Evolutionary conservation across 306 rosid species (phyloP).

Genomic region (Pyrus bretschneideri): DNA sequence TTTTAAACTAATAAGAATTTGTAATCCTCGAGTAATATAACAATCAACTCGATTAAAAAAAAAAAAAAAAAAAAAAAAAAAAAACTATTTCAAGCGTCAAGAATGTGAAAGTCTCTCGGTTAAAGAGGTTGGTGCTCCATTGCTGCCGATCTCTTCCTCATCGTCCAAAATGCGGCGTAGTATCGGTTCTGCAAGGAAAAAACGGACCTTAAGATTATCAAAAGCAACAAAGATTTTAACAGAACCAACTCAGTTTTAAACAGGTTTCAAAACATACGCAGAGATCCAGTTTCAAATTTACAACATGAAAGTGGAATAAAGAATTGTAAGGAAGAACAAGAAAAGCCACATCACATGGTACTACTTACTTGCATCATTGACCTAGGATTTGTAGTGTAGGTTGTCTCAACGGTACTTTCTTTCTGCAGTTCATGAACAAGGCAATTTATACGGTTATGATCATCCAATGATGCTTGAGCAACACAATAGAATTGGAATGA

Average conservation of each 20-base stretch:
- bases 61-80: too few species aligned
- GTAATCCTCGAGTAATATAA: background rate
- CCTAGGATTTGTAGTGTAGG: constrained; percentile 74
- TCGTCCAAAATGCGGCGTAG: constrained; percentile 83
- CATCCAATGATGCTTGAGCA: background rate
- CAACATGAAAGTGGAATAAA: background rate
- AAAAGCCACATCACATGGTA: background rate
- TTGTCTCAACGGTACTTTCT: constrained; percentile 75
- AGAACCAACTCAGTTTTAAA: background rate
- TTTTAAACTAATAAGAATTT: background rate
- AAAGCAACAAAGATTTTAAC: constrained; percentile 2
- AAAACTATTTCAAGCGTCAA: background rate
- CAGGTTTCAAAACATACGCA: background rate
- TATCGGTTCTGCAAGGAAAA: constrained; percentile 68
- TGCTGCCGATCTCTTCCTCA: constrained; percentile 53
- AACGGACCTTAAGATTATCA: constrained; percentile 2
- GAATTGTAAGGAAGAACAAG: background rate
- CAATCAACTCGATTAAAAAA: background rate
- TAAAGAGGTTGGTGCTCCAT: constrained; percentile 7
- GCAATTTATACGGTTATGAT: constrained; percentile 3
- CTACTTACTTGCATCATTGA: constrained; percentile 95
- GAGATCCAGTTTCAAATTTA: too few species aligned
- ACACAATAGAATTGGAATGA: constrained; percentile 6
- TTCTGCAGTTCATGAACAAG: constrained; percentile 45
- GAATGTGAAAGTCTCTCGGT: background rate